Evolutionary conservation across 129 eudicot species (phyloP), one percentile per base, ranked within the genome.

Genomic region (Chrysanthemum makinoi): DNA sequence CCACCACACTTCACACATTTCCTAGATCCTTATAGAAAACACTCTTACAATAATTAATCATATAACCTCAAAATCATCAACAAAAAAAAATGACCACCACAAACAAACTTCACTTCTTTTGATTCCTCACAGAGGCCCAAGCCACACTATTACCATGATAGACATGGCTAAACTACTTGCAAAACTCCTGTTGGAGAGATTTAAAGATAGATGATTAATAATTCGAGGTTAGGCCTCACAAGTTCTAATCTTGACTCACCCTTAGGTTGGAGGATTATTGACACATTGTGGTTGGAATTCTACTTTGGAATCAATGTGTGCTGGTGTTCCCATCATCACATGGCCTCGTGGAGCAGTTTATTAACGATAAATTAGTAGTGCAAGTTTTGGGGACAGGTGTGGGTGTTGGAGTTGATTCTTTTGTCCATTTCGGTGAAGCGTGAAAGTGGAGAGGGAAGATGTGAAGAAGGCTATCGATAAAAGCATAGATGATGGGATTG

Each of bases 101-200:
- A n/a, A 60, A 11, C 60, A 11, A 52, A 17, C 71, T 66, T 39
- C 80, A 76, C 62, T 76, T 76, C 44, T 76, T 33, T 18, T 76
- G 46, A 15, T 76, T 67, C 80, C 80, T 14, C 74, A 67, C 44
- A 57, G 68, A 26, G 80, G 43, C 14, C 62, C 80, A 24, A 68
- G 74, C 39, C 80, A 75, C 53, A 26, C 67, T 10, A 75, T 75
- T 20, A 74, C 80, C 53, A 75, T 75, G 80, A 66, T 75, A 47
- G 80, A 76, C 60, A 76, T 76, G 80, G 80, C 90, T 68, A 79
- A 68, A 60, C 67, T 81, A 0, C 73, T 85, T 0, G 82, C 89
- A 14, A 74, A 70, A 2, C 80, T 22, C 24, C 1, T 1, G 24
- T 22, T 22, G n/a, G 72, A 75, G 19, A 75, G 79, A 24, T 17